Evolutionary conservation across 1,284 basidiomycete genomes (phyloP).

Genomic region (Termitomyces sp.): DNA sequence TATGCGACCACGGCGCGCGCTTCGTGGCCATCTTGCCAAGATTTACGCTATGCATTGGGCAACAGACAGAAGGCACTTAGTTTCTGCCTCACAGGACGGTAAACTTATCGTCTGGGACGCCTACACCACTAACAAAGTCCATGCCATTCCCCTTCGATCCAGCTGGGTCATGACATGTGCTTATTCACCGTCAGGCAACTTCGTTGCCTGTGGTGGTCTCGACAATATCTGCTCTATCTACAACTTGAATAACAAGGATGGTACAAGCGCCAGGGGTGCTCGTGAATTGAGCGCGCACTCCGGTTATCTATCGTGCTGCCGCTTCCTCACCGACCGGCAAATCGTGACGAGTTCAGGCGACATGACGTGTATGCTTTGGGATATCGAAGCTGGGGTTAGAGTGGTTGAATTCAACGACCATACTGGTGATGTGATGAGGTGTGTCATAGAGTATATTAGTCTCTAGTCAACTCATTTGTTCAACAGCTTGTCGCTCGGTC

Average conservation of each 20-base stretch:
- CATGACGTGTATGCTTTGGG: slow-evolving; percentile 99
- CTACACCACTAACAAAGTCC: slow-evolving; percentile 99
- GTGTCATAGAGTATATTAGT: slow-evolving; percentile 10
- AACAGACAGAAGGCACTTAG: slow-evolving; percentile 91
- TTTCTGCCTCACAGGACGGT: slow-evolving; percentile 98
- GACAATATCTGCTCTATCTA: slow-evolving; percentile 99
- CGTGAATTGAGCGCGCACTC: slow-evolving; percentile 95
- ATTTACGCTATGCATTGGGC: slow-evolving; percentile 99
- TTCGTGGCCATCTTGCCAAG: slow-evolving; percentile 97
- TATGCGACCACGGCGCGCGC: slow-evolving; percentile 90
- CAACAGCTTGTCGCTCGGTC: slow-evolving; percentile 83
- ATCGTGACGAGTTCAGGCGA: slow-evolving; percentile 97
- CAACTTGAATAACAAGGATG: slow-evolving; percentile 77
- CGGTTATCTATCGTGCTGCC: slow-evolving; percentile 95
- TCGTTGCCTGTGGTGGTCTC: slow-evolving; percentile 96
- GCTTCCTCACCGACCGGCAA: slow-evolving; percentile 97
- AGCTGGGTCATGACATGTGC: slow-evolving; percentile 99
- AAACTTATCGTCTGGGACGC: slow-evolving; percentile 99
- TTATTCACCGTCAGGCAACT: slow-evolving; percentile 94
- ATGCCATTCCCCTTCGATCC: slow-evolving; percentile 95
- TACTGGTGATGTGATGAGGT: slow-evolving; percentile 99
- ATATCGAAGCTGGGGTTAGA: slow-evolving; percentile 93
- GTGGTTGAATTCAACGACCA: slow-evolving; percentile 98
- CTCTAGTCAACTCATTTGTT: slow-evolving; percentile 13
- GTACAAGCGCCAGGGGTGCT: slow-evolving; percentile 67